Conservation (phyloP, 2,329 filamentous ascomycete species). For the Hypomyces rosellus region DNA sequence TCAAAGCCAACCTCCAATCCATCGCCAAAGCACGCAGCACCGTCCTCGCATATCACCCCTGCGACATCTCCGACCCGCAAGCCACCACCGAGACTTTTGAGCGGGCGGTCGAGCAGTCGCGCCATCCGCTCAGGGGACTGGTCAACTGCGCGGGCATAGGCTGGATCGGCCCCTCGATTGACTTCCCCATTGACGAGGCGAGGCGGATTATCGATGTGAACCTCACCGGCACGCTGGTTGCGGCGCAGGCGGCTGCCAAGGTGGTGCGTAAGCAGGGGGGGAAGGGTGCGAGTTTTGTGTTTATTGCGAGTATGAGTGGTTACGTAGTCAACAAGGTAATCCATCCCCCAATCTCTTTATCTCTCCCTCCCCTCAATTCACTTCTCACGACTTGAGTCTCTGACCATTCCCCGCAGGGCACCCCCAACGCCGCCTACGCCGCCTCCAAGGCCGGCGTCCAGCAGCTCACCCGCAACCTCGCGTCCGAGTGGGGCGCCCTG, state of each 20-base stretch:
- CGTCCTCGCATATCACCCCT: background rate
- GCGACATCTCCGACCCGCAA: conserved; percentile 3
- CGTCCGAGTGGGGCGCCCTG: conserved; percentile 42
- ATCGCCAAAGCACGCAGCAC: conserved; percentile 5
- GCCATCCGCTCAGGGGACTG: conserved; percentile 24
- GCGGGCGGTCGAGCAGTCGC: conserved; percentile 7
- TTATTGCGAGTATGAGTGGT: conserved; percentile 46
- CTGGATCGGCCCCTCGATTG: conserved; percentile 19
- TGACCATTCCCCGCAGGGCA: conserved; percentile 20
- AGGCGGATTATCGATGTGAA: conserved; percentile 33
- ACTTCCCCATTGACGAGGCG: conserved; percentile 20
- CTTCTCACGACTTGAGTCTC: background rate
- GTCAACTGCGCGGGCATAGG: conserved; percentile 28
- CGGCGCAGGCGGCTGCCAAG: conserved; percentile 39
- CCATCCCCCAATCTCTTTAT: conserved; percentile 15
- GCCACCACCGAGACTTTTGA: background rate
- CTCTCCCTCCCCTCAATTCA: background rate
- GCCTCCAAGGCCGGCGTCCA: conserved; percentile 48
- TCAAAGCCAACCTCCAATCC: conserved; percentile 2
- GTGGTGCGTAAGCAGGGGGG: conserved; percentile 35
- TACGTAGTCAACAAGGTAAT: conserved; percentile 32
- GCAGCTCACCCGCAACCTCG: conserved; percentile 43
- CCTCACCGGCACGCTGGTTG: conserved; percentile 42
- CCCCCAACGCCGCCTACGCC: conserved; percentile 41
- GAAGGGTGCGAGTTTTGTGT: conserved; percentile 37